These are phyloP conservation scores for Blastobotrys chiropterorum DNA, from an alignment of 805 yeast genomes.

Conservation along the genomic window DNA sequence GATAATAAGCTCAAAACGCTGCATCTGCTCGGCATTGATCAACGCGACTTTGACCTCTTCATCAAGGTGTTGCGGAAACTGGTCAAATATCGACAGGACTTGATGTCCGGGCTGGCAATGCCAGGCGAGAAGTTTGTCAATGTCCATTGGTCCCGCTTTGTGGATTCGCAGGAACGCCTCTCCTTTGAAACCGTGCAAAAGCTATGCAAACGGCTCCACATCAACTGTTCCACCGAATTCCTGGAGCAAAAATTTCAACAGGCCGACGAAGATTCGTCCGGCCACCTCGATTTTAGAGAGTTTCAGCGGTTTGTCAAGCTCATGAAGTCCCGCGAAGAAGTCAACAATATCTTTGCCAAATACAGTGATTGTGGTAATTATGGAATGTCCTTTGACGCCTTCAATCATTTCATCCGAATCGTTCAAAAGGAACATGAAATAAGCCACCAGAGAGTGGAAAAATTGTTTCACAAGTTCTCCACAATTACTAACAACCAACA, in stretches of 20 bases:
- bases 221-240: slow-evolving; percentile 55
- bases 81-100: slow-evolving; percentile 49
- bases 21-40: slow-evolving; percentile 63
- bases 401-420: slow-evolving; percentile 39
- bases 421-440: slow-evolving; percentile 44
- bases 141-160: slow-evolving; percentile 49
- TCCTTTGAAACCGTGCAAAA: slow-evolving; percentile 63
- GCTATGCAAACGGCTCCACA: slow-evolving; percentile 61
- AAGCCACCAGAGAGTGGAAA: slow-evolving; percentile 26
- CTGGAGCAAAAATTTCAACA: slow-evolving; percentile 45
- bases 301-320: slow-evolving; percentile 69
- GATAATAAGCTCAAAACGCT: slow-evolving; percentile 66
- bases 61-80: slow-evolving; percentile 50
- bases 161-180: slow-evolving; percentile 25
- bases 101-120: slow-evolving; percentile 56
- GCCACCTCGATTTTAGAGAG: slow-evolving; percentile 58
- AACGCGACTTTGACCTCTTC: slow-evolving; percentile 48
- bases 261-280: slow-evolving; percentile 46
- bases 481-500: slow-evolving; percentile 9
- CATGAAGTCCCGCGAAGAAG: slow-evolving; percentile 61
- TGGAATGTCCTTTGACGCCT: slow-evolving; percentile 24
- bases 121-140: slow-evolving; percentile 58
- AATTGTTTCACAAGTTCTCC: slow-evolving; percentile 34
- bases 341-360: slow-evolving; percentile 43
- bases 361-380: slow-evolving; percentile 11